phyloP scores from a whole-genome alignment of 805 yeast species.

The Hanseniaspora lindneri region DNA sequence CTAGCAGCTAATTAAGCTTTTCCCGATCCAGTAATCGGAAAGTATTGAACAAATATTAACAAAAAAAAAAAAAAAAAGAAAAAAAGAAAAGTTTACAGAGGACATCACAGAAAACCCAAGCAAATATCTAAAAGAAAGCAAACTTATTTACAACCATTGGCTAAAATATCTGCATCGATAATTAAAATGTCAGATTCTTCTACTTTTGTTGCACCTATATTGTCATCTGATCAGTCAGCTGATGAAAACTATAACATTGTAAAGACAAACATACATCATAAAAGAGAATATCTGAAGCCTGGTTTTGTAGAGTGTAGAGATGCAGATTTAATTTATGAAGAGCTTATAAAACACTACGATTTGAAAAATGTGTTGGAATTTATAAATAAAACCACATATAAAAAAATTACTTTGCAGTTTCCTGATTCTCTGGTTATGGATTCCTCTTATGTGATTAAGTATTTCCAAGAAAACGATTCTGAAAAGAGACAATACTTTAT shows the following conservation, averaged over 20 bases:
- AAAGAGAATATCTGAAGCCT: conserved; percentile 12
- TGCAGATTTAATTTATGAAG: conserved; percentile 23
- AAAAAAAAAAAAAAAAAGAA: too few species aligned
- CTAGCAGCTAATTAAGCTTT: too few species aligned
- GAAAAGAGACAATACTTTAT: conserved; percentile 49
- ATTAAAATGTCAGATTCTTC: conserved; percentile 1
- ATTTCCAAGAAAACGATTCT: conserved; percentile 21
- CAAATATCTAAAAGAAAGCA: neutral
- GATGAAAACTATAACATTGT: conserved; percentile 26
- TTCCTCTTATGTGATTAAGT: conserved; percentile 55
- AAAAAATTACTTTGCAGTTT: conserved; percentile 69
- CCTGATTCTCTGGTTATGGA: conserved; percentile 75
- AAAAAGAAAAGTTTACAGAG: neutral
- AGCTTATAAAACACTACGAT: conserved; percentile 43
- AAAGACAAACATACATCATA: conserved; percentile 12
- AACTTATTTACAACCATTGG: too few species aligned
- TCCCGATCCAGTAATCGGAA: too few species aligned
- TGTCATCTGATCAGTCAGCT: conserved; percentile 66
- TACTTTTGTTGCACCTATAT: conserved; percentile 45
- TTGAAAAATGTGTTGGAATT: conserved; percentile 37
- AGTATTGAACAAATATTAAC: too few species aligned
- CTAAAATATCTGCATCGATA: too few species aligned
- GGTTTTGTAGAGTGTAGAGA: conserved; percentile 24
- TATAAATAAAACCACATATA: conserved; percentile 32
- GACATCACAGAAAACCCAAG: neutral